Evolutionary conservation across 2,329 filamentous ascomycete genomes (phyloP), one percentile per base, ranked within the genome.

Genomic region (Akanthomyces uredinophilus): DNA sequence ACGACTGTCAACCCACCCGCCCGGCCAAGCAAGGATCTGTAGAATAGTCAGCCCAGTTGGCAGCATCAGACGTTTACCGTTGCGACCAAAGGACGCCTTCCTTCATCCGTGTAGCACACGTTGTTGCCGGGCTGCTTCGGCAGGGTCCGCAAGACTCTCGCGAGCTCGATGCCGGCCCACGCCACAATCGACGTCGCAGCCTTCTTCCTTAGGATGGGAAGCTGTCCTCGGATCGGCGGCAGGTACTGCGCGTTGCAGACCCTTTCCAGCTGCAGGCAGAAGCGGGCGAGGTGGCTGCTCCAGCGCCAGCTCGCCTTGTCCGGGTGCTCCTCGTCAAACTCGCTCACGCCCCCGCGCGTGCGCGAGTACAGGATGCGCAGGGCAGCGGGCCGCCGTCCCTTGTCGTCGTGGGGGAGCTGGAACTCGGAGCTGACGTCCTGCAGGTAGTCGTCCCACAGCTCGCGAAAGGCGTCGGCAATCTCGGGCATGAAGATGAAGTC

Each of bases 141-240:
- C 52, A 57, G 8, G 13, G 44, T 37, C 20, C 60, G 6, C 52
- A 62, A 10, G 3, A 39, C 1, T 24, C 60, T 62, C 14, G 60
- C 60, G 13, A 62, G 46, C 27, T 62, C 60, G 5, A 46, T 24
- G 27, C 60, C 60, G 13, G 46, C 53, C 60, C 60, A 62, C 14
- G 53, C 53, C 14, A 62, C 60, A 13, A 37, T 18, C 14, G 24
- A 27, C 8, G 35, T 20, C 4, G 52, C 7, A 6, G 22, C 52
- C 20, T 29, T 51, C 6, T 27, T 44, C 3, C 14, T 8, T 24
- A 56, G 24, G 4, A 57, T 22, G 8, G 53, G 60, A 3, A 62
- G 44, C 46, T 62, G 60, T 7, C 60, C 60, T n/a, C 53, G 44
- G 52, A 62, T 44, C 2, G 60, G 60, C 4, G 60, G 60, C 52